Percentiles rank a stretch among this genome's conserved stretches.
Evolutionary conservation across 306 rosid species (phyloP).

Genomic region (Citrullus colocynthis): DNA sequence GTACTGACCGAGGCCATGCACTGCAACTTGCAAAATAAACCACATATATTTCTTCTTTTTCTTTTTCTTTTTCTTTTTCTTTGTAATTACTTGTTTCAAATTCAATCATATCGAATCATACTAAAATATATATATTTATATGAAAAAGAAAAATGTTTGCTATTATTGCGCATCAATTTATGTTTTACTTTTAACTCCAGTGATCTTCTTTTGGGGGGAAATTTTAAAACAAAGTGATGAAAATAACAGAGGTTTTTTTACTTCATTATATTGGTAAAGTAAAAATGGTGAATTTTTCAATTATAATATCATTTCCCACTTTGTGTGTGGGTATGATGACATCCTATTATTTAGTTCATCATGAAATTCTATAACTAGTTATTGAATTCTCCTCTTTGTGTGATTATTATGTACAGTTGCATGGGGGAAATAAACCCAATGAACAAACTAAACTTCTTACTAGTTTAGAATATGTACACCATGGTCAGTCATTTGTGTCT

Average conservation of each 20-base stretch:
- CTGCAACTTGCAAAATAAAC: slow-evolving; percentile 8
- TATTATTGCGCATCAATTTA: neutral
- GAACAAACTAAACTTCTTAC: neutral
- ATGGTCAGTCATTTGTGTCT: too few relatives aligned
- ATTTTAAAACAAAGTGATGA: neutral
- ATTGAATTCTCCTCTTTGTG: neutral
- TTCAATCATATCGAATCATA: slow-evolving; percentile 5
- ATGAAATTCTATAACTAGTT: neutral
- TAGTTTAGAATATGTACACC: too few relatives aligned
- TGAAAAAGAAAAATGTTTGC: neutral
- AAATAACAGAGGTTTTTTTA: neutral
- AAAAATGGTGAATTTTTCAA: neutral
- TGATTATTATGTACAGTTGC: neutral
- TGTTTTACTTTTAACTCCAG: neutral
- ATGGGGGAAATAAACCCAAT: neutral
- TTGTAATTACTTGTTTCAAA: neutral
- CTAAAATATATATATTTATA: neutral
- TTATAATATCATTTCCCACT: neutral
- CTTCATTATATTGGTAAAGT: neutral
- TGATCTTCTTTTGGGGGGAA: neutral
- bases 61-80: neutral
- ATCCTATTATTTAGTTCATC: neutral
- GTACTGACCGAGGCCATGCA: slow-evolving; percentile 7
- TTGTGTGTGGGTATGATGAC: neutral
- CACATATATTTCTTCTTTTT: neutral